A percentile compares a stretch with the other conserved stretches of the same genome.
Conservation (phyloP, 2,329 filamentous ascomycete species). For the Claviceps sp. region DNA sequence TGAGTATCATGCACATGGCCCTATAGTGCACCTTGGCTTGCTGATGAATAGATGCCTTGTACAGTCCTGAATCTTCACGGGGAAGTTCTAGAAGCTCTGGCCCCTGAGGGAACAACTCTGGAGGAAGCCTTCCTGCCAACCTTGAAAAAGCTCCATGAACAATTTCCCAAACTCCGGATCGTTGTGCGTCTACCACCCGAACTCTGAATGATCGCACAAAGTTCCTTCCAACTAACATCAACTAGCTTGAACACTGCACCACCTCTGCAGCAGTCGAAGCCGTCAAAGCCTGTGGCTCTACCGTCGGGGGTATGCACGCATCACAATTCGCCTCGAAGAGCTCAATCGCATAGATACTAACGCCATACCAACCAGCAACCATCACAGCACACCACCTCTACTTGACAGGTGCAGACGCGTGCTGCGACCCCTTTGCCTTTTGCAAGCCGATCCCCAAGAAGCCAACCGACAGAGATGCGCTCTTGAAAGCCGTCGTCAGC, state of each 20-base stretch:
- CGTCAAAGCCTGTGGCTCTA: constrained; percentile 62
- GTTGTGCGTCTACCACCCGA: constrained; percentile 8
- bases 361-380: constrained; percentile 25
- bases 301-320: constrained; percentile 42
- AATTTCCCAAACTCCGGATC: constrained; percentile 60
- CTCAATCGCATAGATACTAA: neutral
- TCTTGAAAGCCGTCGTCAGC: constrained; percentile 50
- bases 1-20: neutral
- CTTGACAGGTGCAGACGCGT: constrained; percentile 59
- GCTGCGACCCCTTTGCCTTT: constrained; percentile 49
- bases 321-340: neutral
- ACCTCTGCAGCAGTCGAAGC: constrained; percentile 69
- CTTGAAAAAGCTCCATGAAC: constrained; percentile 55
- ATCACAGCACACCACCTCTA: constrained; percentile 82
- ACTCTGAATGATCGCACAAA: neutral
- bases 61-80: constrained; percentile 82
- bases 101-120: constrained; percentile 33
- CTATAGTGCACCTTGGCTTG: neutral
- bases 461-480: constrained; percentile 56
- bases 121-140: constrained; percentile 63
- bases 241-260: constrained; percentile 66
- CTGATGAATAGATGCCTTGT: neutral
- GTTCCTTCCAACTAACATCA: neutral
- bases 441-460: constrained; percentile 68
- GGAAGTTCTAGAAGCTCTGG: constrained; percentile 46